A percentile compares a stretch with the other conserved stretches of the same genome.
Conservation (phyloP, 1,139 yeast genomes). For the Yamadazyma dendronema region DNA sequence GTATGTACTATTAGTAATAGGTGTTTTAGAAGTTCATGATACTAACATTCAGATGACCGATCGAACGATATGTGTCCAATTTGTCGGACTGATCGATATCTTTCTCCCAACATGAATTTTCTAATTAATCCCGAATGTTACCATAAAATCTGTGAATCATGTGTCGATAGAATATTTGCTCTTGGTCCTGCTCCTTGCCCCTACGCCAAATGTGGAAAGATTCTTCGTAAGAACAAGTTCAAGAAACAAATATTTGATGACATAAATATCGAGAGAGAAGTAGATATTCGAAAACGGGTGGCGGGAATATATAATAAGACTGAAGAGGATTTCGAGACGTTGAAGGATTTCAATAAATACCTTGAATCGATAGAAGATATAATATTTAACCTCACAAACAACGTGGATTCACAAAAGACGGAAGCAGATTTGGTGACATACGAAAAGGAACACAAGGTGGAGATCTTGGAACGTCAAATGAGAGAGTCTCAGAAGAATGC, state of each 20-base stretch:
- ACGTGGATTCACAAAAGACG: conserved; percentile 68
- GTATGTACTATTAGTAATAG: not conserved
- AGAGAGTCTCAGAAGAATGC: conserved; percentile 67
- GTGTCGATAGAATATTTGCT: conserved; percentile 91
- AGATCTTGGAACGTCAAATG: conserved; percentile 64
- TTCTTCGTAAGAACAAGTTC: conserved; percentile 81
- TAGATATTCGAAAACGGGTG: conserved; percentile 83
- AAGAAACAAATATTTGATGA: conserved; percentile 93
- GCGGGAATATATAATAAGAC: conserved; percentile 77
- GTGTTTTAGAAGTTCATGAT: not conserved
- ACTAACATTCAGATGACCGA: conserved; percentile 27
- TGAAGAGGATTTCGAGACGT: conserved; percentile 63
- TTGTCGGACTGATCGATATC: conserved; percentile 91
- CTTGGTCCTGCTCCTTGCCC: conserved; percentile 98
- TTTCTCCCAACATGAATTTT: conserved; percentile 91
- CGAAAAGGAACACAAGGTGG: conserved; percentile 72
- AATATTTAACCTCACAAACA: conserved; percentile 71
- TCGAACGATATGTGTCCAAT: conserved; percentile 91
- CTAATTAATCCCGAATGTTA: conserved; percentile 96
- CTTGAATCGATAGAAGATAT: conserved; percentile 81
- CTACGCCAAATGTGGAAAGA: conserved; percentile 86
- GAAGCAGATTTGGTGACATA: conserved; percentile 68
- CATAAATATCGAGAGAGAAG: conserved; percentile 82
- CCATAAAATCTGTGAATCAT: conserved; percentile 94
- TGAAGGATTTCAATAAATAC: conserved; percentile 68